A percentile compares a stretch with the other conserved stretches of the same genome.
Conservation (phyloP, 2,329 filamentous ascomycete genomes). For the Colletotrichum cordylinicola region DNA sequence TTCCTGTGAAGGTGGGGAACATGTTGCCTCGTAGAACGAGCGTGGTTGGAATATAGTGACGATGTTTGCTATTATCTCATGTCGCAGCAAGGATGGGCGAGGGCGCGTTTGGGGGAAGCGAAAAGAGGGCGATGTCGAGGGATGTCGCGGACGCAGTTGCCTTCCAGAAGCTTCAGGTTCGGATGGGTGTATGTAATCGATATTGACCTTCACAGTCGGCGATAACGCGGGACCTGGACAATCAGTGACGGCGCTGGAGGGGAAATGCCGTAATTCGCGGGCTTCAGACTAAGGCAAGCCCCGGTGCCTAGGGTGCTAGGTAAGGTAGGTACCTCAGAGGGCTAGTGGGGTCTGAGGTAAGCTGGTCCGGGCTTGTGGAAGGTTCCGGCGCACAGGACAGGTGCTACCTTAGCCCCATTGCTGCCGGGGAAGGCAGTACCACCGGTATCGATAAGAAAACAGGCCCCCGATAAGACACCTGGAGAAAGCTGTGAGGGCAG, state of each 20-base stretch:
- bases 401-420: background rate
- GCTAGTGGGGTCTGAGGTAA: slow-evolving; percentile 4
- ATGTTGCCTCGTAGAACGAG: slow-evolving; percentile 52
- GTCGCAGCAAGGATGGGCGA: background rate
- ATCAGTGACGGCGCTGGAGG: slow-evolving; percentile 1
- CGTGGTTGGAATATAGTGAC: background rate
- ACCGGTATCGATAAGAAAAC: background rate
- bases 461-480: slow-evolving; percentile 2
- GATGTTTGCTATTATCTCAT: background rate
- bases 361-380: slow-evolving; percentile 11
- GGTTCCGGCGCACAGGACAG: slow-evolving; percentile 9
- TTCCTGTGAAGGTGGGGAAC: slow-evolving; percentile 93
- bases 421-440: background rate
- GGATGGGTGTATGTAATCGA: slow-evolving; percentile 21
- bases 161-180: slow-evolving; percentile 24
- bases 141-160: slow-evolving; percentile 3
- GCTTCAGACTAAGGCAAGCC: background rate
- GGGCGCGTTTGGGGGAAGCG: background rate
- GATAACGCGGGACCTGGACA: background rate
- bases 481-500: background rate
- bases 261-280: slow-evolving; percentile 4
- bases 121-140: background rate
- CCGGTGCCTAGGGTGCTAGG: background rate
- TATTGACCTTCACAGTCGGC: background rate
- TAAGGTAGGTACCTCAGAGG: background rate